A percentile compares a stretch with the other conserved stretches of the same genome.
Evolutionary conservation across 768 basidiomycete species (phyloP).

Genomic region (Boletus barrowsii): DNA sequence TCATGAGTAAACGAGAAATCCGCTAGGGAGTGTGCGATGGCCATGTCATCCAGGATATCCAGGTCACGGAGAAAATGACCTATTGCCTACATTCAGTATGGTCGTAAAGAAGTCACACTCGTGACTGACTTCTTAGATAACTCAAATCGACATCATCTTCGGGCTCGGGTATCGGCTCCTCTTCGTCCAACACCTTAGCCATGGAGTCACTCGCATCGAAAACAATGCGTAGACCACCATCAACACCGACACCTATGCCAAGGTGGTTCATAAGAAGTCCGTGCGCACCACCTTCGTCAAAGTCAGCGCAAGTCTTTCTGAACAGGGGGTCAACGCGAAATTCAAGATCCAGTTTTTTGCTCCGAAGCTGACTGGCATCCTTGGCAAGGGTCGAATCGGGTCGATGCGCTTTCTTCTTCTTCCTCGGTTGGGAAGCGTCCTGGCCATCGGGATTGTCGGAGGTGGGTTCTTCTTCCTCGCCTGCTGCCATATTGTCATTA

Average conservation of each 20-base stretch:
- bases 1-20: constrained; percentile 82
- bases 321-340: constrained; percentile 97
- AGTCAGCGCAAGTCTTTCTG: constrained; percentile 96
- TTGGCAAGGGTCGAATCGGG: constrained; percentile 89
- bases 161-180: constrained; percentile 60
- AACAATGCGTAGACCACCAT: constrained; percentile 83
- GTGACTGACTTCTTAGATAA: constrained; percentile 53
- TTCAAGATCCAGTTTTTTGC: constrained; percentile 93
- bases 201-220: constrained; percentile 95
- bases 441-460: constrained; percentile 66
- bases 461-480: constrained; percentile 54
- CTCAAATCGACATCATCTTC: constrained; percentile 66
- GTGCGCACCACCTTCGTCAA: constrained; percentile 96
- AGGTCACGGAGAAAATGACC: constrained; percentile 75
- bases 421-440: constrained; percentile 53
- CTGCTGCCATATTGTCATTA: constrained; percentile 56
- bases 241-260: constrained; percentile 67
- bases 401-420: constrained; percentile 64
- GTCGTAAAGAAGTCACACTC: background rate
- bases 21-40: constrained; percentile 77
- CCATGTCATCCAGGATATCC: constrained; percentile 57
- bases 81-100: constrained; percentile 24
- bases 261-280: constrained; percentile 98
- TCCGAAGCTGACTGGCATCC: constrained; percentile 71
- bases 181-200: constrained; percentile 73